phyloP scores from a whole-genome alignment of 345 rosid species.

The Rhodamnia rubescens region DNA sequence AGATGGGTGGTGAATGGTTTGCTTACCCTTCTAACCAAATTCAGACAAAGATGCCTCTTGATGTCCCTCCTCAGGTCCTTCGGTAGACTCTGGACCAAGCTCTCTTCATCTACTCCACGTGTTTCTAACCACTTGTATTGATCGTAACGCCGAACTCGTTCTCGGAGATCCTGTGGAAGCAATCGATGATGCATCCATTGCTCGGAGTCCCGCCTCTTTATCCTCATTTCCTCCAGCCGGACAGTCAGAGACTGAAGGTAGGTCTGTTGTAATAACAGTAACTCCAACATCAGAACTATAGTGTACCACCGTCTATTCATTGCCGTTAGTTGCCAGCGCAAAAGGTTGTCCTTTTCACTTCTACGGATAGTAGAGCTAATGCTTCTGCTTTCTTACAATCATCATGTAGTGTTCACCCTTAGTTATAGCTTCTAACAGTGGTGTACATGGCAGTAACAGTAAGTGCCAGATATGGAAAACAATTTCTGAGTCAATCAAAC shows the following conservation, averaged over 20 bases:
- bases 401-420: neutral
- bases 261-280: slow-evolving; percentile 37
- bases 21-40: slow-evolving; percentile 76
- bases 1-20: neutral
- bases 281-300: neutral
- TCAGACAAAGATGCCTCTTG: slow-evolving; percentile 79
- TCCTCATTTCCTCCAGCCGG: slow-evolving; percentile 90
- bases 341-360: neutral
- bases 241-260: slow-evolving; percentile 70
- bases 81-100: slow-evolving; percentile 60
- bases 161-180: slow-evolving; percentile 66
- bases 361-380: neutral
- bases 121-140: slow-evolving; percentile 79
- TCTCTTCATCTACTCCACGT: slow-evolving; percentile 70
- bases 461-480: neutral
- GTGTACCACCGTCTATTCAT: neutral
- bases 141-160: slow-evolving; percentile 56
- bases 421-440: neutral
- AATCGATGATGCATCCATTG: slow-evolving; percentile 93
- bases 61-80: slow-evolving; percentile 85
- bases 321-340: neutral
- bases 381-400: neutral
- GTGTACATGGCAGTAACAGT: neutral
- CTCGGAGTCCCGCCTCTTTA: slow-evolving; percentile 86
- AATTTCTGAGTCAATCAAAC: neutral